Conservation (phyloP, 2,329 filamentous ascomycete species). For the Claviceps paspali region DNA sequence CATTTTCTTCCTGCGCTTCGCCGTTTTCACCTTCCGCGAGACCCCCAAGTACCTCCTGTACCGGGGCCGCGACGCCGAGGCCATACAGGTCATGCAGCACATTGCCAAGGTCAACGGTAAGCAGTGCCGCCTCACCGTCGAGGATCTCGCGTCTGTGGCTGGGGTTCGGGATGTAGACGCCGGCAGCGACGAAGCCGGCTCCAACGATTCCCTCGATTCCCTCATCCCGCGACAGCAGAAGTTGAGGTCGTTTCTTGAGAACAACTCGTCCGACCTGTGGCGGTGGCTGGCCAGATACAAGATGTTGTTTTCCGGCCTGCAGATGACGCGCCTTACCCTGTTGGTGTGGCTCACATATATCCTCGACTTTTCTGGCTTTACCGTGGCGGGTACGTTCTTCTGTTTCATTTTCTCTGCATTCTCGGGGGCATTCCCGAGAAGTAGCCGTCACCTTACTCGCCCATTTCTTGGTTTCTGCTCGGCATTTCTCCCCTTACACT, state of each 20-base stretch:
- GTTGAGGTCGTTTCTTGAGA: background rate
- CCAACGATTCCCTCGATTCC: background rate
- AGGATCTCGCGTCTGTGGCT: slow-evolving; percentile 18
- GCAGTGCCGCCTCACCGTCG: slow-evolving; percentile 19
- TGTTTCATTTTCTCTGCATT: too few species aligned
- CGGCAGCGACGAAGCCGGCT: slow-evolving; percentile 1
- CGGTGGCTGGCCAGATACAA: slow-evolving; percentile 14
- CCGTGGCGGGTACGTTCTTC: slow-evolving; percentile 17
- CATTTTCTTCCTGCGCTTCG: slow-evolving; percentile 28
- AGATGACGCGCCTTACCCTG: slow-evolving; percentile 21
- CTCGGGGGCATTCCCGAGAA: too few species aligned
- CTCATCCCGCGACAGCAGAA: background rate
- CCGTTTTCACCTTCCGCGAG: slow-evolving; percentile 31
- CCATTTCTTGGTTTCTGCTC: too few species aligned
- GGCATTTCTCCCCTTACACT: too few species aligned
- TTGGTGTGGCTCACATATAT: slow-evolving; percentile 23
- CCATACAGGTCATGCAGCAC: slow-evolving; percentile 30
- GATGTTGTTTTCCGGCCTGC: slow-evolving; percentile 17
- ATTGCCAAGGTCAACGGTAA: slow-evolving; percentile 26
- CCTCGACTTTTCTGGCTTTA: slow-evolving; percentile 24
- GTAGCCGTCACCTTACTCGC: too few species aligned
- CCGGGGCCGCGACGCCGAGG: slow-evolving; percentile 28
- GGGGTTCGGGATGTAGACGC: slow-evolving; percentile 4
- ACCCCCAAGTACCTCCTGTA: slow-evolving; percentile 31
- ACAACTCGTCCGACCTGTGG: background rate